A percentile compares a stretch with the other conserved stretches of the same genome.
These are phyloP conservation scores for Verbascum thapsus DNA, from an alignment of 257 asterid genomes.

Conservation along the genomic window DNA sequence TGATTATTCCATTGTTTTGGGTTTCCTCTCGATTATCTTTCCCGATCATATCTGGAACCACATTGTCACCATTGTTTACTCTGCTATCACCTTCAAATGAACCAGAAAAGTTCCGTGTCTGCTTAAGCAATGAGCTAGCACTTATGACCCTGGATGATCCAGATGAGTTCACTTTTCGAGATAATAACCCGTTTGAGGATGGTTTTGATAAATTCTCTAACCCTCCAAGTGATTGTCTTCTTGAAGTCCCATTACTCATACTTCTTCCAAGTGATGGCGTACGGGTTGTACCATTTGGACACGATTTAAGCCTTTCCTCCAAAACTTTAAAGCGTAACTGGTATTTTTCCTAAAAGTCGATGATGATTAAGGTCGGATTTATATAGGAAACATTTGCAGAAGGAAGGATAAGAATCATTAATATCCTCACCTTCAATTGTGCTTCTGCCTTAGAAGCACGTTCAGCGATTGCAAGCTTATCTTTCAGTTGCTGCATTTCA, in stretches of 20 bases:
- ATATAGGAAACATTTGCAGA: constrained; percentile 22
- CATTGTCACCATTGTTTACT: constrained; percentile 40
- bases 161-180: constrained; percentile 39
- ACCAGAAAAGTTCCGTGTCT: constrained; percentile 41
- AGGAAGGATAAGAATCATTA: constrained; percentile 2
- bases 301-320: constrained; percentile 73
- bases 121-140: constrained; percentile 45
- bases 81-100: constrained; percentile 37
- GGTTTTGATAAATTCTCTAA: constrained; percentile 51
- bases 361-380: constrained; percentile 22
- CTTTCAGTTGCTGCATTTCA: constrained; percentile 63
- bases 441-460: constrained; percentile 72
- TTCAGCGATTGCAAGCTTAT: constrained; percentile 56
- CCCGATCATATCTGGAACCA: constrained; percentile 25
- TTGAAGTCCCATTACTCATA: constrained; percentile 50
- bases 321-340: constrained; percentile 81
- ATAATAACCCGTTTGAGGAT: constrained; percentile 49
- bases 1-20: constrained; percentile 34
- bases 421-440: constrained; percentile 62
- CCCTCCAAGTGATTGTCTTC: constrained; percentile 71
- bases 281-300: constrained; percentile 47
- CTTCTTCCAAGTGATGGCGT: constrained; percentile 51
- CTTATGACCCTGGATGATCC: constrained; percentile 26
- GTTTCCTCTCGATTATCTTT: constrained; percentile 37
- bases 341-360: constrained; percentile 70